These are phyloP conservation scores for Rhododendron mucronatum DNA, from an alignment of 148 eudicot species.

Conservation along the genomic window DNA sequence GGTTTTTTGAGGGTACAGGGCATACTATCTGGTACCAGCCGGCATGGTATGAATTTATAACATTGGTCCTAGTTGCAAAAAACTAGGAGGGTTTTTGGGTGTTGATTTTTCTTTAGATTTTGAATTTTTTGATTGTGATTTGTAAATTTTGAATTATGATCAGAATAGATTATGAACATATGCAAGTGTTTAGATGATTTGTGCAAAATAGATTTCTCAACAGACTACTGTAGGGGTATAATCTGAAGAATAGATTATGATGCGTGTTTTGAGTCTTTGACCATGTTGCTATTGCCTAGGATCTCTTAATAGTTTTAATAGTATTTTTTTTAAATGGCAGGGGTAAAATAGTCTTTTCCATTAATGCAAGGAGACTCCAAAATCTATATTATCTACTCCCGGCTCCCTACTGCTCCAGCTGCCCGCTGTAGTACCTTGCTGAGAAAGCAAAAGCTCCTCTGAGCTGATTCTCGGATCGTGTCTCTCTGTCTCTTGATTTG, in stretches of 20 bases:
- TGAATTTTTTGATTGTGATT: neutral
- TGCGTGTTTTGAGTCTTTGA: neutral
- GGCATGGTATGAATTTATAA: neutral
- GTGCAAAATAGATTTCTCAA: neutral
- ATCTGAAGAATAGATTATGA: neutral
- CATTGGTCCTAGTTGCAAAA: neutral
- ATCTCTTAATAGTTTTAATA: neutral
- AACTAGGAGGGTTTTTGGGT: neutral
- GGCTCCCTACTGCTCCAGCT: neutral
- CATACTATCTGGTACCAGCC: neutral
- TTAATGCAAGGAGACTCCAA: neutral
- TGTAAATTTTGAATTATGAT: neutral
- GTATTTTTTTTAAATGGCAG: neutral
- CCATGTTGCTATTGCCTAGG: neutral
- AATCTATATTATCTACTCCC: neutral
- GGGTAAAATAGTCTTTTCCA: neutral
- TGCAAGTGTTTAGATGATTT: no score
- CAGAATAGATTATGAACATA: neutral
- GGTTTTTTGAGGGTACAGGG: neutral
- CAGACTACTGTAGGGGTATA: neutral
- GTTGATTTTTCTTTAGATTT: neutral
- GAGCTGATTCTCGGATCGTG: neutral
- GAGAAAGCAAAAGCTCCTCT: neutral
- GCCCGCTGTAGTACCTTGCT: neutral
- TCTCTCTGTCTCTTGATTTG: neutral